phyloP scores from a whole-genome alignment of 495 filamentous ascomycete genomes.

The Elasticomyces elasticus region DNA sequence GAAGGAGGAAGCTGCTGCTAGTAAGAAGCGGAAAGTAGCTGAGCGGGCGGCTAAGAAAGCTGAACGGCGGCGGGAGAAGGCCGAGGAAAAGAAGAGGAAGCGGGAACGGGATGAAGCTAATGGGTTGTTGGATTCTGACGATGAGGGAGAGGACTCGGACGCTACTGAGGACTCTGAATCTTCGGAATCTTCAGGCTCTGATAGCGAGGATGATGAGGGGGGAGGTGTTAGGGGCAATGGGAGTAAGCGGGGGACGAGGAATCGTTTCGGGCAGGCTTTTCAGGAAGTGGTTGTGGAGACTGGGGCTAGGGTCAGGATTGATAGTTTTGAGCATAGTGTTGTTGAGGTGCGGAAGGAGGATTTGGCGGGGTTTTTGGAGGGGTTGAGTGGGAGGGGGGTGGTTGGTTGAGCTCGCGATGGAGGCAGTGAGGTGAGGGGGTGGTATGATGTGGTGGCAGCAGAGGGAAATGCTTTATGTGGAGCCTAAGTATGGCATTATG shows the following conservation, averaged over 20 bases:
- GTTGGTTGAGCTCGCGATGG: constrained; percentile 50
- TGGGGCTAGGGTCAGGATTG: constrained; percentile 77
- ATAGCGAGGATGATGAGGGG: constrained; percentile 40
- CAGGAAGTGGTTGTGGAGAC: constrained; percentile 92
- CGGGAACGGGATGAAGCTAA: constrained; percentile 28
- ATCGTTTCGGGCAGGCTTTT: constrained; percentile 89
- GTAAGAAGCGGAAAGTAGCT: constrained; percentile 49
- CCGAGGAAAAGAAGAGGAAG: constrained; percentile 14
- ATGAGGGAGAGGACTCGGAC: constrained; percentile 28
- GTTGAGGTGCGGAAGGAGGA: constrained; percentile 96
- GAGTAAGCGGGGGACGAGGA: constrained; percentile 46
- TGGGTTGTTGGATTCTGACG: constrained; percentile 32
- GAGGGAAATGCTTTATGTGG: background rate
- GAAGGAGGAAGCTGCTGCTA: too few relatives aligned
- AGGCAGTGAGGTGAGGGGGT: background rate
- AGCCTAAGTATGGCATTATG: too few relatives aligned
- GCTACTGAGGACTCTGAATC: constrained; percentile 5
- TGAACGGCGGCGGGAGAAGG: constrained; percentile 43
- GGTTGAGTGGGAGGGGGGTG: constrained; percentile 81
- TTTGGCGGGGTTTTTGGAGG: constrained; percentile 80
- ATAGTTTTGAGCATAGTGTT: constrained; percentile 94
- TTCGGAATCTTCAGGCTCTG: background rate
- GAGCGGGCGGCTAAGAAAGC: constrained; percentile 42
- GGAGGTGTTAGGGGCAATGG: constrained; percentile 53
- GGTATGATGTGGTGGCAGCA: background rate